These are phyloP conservation scores for Pseudisothecium myosuroides DNA, from an alignment of 225 moss, liverwort and hornwort genomes.

Conservation along the genomic window DNA sequence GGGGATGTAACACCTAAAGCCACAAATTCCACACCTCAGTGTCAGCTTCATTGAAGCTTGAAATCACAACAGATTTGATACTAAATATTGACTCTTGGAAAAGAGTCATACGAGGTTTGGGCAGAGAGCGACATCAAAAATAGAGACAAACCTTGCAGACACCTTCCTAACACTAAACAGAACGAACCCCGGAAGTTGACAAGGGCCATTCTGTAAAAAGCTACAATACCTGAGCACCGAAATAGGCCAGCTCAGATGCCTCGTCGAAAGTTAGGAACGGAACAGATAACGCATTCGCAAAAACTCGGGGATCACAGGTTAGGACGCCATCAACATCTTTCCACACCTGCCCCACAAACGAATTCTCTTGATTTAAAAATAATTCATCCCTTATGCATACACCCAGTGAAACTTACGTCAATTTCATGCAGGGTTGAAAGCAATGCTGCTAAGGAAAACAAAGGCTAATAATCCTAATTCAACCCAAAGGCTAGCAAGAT, in stretches of 20 bases:
- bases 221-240: slow-evolving; percentile 75
- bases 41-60: not conserved
- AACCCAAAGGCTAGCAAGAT: not conserved
- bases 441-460: not conserved
- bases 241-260: slow-evolving; percentile 91
- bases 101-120: not conserved
- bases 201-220: not conserved
- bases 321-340: slow-evolving; percentile 98
- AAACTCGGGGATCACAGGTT: slow-evolving; percentile 89
- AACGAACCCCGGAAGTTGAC: not conserved
- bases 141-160: not conserved
- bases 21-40: not conserved
- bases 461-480: not conserved
- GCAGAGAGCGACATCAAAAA: not conserved
- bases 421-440: not conserved
- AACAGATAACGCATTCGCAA: slow-evolving; percentile 60
- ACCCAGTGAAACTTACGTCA: not conserved
- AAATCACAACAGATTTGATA: not conserved
- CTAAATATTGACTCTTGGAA: not conserved
- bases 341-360: slow-evolving; percentile 57
- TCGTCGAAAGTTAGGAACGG: slow-evolving; percentile 90
- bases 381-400: not conserved
- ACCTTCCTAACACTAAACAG: not conserved
- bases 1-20: slow-evolving; percentile 78
- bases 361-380: not conserved